These are phyloP conservation scores for Sclerotinia trifoliorum DNA, from an alignment of 2,329 filamentous ascomycete species.

Conservation along the genomic window DNA sequence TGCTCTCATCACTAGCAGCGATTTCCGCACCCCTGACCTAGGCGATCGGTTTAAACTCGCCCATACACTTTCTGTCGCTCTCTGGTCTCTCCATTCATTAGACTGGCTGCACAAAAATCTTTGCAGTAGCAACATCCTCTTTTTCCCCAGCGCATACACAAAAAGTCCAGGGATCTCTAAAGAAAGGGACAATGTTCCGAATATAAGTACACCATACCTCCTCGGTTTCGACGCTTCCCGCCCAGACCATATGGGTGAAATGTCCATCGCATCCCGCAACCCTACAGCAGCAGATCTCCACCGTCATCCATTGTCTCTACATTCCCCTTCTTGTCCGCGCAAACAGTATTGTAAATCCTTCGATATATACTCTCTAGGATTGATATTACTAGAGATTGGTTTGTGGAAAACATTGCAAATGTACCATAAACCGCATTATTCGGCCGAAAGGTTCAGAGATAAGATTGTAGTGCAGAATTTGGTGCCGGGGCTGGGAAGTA, in stretches of 20 bases:
- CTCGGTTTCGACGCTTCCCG: conserved; percentile 46
- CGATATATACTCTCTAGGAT: conserved; percentile 48
- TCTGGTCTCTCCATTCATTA: conserved; percentile 53
- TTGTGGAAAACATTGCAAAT: conserved; percentile 46
- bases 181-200: conserved; percentile 41
- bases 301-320: conserved; percentile 47
- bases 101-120: conserved; percentile 53
- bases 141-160: conserved; percentile 45
- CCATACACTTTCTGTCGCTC: conserved; percentile 45
- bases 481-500: conserved; percentile 45
- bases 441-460: conserved; percentile 46
- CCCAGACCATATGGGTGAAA: conserved; percentile 42
- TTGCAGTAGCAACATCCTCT: conserved; percentile 43
- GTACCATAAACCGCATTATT: conserved; percentile 46
- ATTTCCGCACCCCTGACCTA: conserved; percentile 48
- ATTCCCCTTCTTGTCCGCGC: conserved; percentile 40
- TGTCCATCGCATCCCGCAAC: conserved; percentile 44
- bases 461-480: conserved; percentile 45
- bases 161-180: conserved; percentile 35
- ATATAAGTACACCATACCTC: conserved; percentile 44
- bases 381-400: conserved; percentile 51
- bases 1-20: conserved; percentile 43
- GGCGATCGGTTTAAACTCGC: conserved; percentile 46
- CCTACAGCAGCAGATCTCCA: conserved; percentile 46
- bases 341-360: conserved; percentile 43